phyloP scores from a whole-genome alignment of 2,329 filamentous ascomycete genomes.

The Corynespora cassiicola region DNA sequence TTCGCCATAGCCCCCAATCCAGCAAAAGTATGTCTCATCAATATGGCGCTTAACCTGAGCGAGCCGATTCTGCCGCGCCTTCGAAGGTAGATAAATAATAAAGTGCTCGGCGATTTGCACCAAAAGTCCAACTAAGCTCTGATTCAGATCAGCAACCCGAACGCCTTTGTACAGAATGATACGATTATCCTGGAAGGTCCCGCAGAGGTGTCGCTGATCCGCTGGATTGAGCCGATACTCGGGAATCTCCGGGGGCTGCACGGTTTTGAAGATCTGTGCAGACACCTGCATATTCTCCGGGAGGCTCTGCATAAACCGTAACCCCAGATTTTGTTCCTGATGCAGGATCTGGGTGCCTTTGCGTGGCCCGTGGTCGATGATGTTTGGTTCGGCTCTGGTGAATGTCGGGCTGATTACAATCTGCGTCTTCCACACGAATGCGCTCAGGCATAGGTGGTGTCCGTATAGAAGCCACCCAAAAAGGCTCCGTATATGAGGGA shows the following conservation, averaged over 20 bases:
- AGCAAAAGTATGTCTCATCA: constrained; percentile 74
- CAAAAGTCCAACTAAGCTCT: too few species aligned
- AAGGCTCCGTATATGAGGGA: constrained; percentile 59
- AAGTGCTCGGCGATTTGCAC: constrained; percentile 66
- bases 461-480: constrained; percentile 76
- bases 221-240: constrained; percentile 53
- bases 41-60: constrained; percentile 60
- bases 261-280: constrained; percentile 62
- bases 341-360: constrained; percentile 68
- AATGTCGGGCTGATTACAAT: constrained; percentile 75
- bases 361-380: constrained; percentile 68
- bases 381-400: constrained; percentile 77
- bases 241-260: constrained; percentile 69
- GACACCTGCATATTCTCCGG: constrained; percentile 48
- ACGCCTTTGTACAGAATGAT: constrained; percentile 74
- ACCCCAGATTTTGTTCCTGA: constrained; percentile 65
- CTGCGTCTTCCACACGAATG: constrained; percentile 68
- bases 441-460: constrained; percentile 75
- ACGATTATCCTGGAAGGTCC: constrained; percentile 77
- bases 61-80: constrained; percentile 60
- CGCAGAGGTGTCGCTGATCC: constrained; percentile 77
- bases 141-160: constrained; percentile 55
- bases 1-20: constrained; percentile 72
- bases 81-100: constrained; percentile 67
- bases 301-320: constrained; percentile 72